phyloP scores from a whole-genome alignment of 2,329 filamentous ascomycete species.

The Lachnellula subtilissima region DNA sequence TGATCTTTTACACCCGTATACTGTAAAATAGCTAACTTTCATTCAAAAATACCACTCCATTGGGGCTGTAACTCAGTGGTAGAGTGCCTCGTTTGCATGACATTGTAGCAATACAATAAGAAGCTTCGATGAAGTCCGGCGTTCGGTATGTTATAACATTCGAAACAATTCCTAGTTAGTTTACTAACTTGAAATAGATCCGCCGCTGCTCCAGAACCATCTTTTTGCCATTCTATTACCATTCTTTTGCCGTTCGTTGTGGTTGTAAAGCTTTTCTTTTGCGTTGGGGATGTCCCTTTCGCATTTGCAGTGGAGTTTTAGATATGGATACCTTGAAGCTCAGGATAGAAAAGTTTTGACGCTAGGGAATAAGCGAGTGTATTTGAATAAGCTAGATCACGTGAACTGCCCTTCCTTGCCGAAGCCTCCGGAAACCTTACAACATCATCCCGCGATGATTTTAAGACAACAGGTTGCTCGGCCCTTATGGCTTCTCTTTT shows the following conservation, averaged over 20 bases:
- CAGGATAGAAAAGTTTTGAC: neutral
- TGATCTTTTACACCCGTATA: neutral
- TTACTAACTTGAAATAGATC: neutral
- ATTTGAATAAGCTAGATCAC: neutral
- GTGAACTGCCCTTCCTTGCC: neutral
- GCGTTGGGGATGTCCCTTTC: too few relatives aligned
- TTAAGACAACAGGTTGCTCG: slow-evolving; percentile 11
- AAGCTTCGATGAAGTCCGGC: slow-evolving; percentile 1
- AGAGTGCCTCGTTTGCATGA: slow-evolving; percentile 6
- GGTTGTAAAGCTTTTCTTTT: too few relatives aligned
- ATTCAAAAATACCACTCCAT: neutral
- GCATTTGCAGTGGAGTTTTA: neutral
- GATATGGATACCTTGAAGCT: neutral
- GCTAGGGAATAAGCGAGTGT: neutral
- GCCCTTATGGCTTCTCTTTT: slow-evolving; percentile 8
- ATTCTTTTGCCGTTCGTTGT: neutral
- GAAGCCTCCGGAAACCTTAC: neutral
- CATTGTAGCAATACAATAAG: neutral
- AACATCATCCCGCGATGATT: slow-evolving; percentile 17
- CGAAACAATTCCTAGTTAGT: too few relatives aligned
- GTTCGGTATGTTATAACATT: neutral
- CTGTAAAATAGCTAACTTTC: neutral
- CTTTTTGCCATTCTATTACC: neutral
- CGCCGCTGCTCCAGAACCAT: neutral
- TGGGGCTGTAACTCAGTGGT: slow-evolving; percentile 6